Conservation (phyloP, 1,139 yeast genomes). For the Saccharomyces hybrid region DNA sequence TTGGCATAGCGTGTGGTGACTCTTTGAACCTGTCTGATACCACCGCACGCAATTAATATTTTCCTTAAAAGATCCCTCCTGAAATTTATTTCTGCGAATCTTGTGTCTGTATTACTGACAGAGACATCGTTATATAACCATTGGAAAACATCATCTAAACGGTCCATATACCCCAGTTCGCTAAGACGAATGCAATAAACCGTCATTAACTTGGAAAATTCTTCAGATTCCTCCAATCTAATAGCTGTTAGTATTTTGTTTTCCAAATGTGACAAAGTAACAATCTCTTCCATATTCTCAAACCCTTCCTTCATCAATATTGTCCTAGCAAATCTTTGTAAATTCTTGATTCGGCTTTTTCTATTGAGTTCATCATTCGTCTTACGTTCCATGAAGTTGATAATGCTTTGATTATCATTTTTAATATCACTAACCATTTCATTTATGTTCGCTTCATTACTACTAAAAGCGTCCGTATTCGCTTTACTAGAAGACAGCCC, state of each 20-base stretch:
- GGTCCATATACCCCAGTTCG: conserved; percentile 67
- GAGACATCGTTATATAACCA: conserved; percentile 47
- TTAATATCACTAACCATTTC: conserved; percentile 18
- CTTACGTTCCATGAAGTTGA: conserved; percentile 70
- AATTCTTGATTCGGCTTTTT: conserved; percentile 71
- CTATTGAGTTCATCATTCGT: conserved; percentile 85
- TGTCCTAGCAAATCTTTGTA: conserved; percentile 82
- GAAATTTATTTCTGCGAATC: conserved; percentile 27
- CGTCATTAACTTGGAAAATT: conserved; percentile 42
- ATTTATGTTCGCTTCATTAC: conserved; percentile 20
- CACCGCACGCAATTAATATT: conserved; percentile 63
- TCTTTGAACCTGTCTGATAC: conserved; percentile 75
- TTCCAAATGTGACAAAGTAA: conserved; percentile 83
- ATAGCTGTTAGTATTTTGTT: conserved; percentile 71
- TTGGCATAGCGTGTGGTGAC: conserved; percentile 54
- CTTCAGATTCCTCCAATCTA: conserved; percentile 54
- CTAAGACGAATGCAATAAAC: conserved; percentile 60
- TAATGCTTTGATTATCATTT: conserved; percentile 38
- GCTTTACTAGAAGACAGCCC: conserved; percentile 12
- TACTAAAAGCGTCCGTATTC: conserved; percentile 2
- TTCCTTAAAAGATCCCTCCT: conserved; percentile 60
- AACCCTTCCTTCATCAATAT: conserved; percentile 93
- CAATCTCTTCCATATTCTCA: conserved; percentile 81
- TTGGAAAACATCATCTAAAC: conserved; percentile 65
- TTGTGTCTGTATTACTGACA: conserved; percentile 23